Conservation (phyloP, 805 yeast species). For the Tetrapisispora nanseiensis region DNA sequence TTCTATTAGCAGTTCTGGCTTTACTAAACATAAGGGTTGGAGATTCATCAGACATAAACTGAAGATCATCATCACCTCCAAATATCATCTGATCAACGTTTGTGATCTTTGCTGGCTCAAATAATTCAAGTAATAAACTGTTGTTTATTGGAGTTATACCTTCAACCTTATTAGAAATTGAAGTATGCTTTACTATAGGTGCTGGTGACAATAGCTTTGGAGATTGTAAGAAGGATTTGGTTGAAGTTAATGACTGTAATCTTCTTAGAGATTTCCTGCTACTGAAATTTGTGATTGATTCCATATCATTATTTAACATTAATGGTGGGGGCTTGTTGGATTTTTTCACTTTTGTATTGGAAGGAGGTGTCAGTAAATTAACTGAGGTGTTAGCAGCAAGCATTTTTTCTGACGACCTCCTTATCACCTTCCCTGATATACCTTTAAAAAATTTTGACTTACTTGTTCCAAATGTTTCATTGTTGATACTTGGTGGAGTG, state of each 20-base stretch:
- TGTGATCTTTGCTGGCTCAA: background rate
- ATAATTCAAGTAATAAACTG: background rate
- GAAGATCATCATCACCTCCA: conserved; percentile 9
- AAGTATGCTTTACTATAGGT: background rate
- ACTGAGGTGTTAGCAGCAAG: conserved; percentile 5
- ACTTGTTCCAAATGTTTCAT: conserved; percentile 10
- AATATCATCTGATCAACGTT: conserved; percentile 3
- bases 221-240: background rate
- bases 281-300: too few species aligned
- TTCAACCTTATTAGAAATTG: background rate
- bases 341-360: conserved; percentile 9
- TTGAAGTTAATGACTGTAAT: background rate
- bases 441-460: conserved; percentile 18
- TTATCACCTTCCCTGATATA: conserved; percentile 21
- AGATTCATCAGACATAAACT: conserved; percentile 16
- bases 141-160: background rate
- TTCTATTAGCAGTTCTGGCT: conserved; percentile 5
- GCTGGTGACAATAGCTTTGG: background rate
- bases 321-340: conserved; percentile 1
- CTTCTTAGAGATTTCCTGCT: background rate
- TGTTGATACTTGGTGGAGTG: conserved; percentile 28
- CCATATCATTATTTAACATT: background rate
- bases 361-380: conserved; percentile 21
- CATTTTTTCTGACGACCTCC: conserved; percentile 12
- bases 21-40: conserved; percentile 15